Percentiles rank a stretch among this genome's conserved stretches.
phyloP scores from a whole-genome alignment of 371 early-diverging fungal species.

The Chytridium lagenaria region DNA sequence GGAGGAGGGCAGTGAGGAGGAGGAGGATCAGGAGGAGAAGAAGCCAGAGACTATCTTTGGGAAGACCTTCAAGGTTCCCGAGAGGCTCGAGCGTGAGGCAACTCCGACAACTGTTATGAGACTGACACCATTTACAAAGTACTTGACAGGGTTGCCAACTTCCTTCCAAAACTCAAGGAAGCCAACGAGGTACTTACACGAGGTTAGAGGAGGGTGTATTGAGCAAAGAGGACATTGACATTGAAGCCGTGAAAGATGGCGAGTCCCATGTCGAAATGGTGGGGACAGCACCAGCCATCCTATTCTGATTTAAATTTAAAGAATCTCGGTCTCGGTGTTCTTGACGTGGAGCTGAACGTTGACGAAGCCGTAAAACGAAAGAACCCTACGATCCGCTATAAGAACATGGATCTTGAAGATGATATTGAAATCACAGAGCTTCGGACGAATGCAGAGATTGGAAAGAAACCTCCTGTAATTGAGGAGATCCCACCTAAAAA shows the following conservation, averaged over 20 bases:
- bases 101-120: no score
- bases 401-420: not conserved
- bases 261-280: slow-evolving; percentile 13
- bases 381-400: not conserved
- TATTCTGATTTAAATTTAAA: no score
- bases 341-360: slow-evolving; percentile 16
- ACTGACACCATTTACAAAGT: not conserved
- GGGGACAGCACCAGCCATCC: not conserved
- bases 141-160: slow-evolving; percentile 16
- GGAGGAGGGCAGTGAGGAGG: not conserved
- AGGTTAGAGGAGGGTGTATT: not conserved
- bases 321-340: slow-evolving; percentile 7
- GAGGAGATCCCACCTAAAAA: slow-evolving; percentile 1
- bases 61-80: slow-evolving; percentile 5
- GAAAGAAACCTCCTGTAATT: slow-evolving; percentile 1
- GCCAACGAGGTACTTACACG: slow-evolving; percentile 14
- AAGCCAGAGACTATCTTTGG: slow-evolving; percentile 1
- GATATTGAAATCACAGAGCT: slow-evolving; percentile 5
- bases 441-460: not conserved
- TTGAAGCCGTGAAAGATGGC: slow-evolving; percentile 16
- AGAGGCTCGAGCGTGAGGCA: not conserved
- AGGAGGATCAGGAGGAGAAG: not conserved
- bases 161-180: slow-evolving; percentile 11
- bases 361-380: slow-evolving; percentile 14
- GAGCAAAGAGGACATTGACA: slow-evolving; percentile 20